These are phyloP conservation scores for Mycena chlorophos DNA, from an alignment of 768 basidiomycete genomes.

Conservation along the genomic window DNA sequence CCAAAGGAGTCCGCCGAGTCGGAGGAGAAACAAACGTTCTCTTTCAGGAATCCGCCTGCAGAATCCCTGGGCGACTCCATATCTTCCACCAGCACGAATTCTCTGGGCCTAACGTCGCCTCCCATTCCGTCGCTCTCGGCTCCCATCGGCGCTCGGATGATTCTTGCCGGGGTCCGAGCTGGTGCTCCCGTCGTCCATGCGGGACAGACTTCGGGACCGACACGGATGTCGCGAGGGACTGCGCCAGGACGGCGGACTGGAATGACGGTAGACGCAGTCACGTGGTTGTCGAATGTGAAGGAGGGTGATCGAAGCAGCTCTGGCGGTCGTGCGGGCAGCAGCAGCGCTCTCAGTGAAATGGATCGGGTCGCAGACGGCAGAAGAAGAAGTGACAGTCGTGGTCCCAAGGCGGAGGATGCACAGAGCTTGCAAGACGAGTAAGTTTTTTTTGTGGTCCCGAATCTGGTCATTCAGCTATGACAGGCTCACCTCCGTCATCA, in stretches of 20 bases:
- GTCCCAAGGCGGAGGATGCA: slow-evolving; percentile 35
- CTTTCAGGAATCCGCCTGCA: slow-evolving; percentile 58
- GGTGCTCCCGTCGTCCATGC: slow-evolving; percentile 33
- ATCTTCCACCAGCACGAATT: neutral
- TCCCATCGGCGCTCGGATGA: slow-evolving; percentile 64
- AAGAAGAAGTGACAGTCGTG: slow-evolving; percentile 45
- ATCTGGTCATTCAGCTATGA: neutral
- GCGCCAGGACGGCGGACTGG: slow-evolving; percentile 51
- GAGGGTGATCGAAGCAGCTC: slow-evolving; percentile 52
- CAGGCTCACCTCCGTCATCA: slow-evolving; percentile 75
- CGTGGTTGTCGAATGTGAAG: slow-evolving; percentile 75
- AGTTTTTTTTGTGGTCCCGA: slow-evolving; percentile 23
- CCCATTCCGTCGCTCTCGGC: slow-evolving; percentile 56
- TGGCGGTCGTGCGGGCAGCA: slow-evolving; percentile 51
- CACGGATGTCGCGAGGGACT: slow-evolving; percentile 36
- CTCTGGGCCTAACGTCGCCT: neutral
- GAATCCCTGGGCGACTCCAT: slow-evolving; percentile 26
- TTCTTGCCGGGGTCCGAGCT: slow-evolving; percentile 71
- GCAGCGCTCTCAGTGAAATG: slow-evolving; percentile 51
- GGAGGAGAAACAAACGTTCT: slow-evolving; percentile 31
- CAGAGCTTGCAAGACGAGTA: slow-evolving; percentile 70
- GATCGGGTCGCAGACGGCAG: slow-evolving; percentile 23
- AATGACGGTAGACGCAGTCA: slow-evolving; percentile 57
- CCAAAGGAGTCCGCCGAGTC: neutral
- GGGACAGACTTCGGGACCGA: slow-evolving; percentile 18